Evolutionary conservation across 768 basidiomycete species (phyloP), one percentile per base, ranked within the genome.

Genomic region (Rhodocollybia butyracea): DNA sequence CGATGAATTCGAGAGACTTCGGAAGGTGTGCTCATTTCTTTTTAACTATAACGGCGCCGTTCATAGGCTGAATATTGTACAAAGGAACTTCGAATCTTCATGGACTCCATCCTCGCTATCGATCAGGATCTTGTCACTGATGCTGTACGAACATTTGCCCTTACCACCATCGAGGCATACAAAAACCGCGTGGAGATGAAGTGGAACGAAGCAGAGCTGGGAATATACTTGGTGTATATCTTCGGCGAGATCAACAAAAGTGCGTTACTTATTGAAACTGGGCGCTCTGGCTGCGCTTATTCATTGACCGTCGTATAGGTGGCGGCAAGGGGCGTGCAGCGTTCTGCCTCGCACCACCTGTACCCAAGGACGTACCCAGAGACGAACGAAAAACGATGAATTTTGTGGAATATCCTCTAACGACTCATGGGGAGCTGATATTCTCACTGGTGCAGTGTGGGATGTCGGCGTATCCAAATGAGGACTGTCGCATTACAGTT

Each of bases 141-240:
- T 15, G 84, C 88, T 0, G 83, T 98, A 7, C 82, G 84, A 30
- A 78, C 80, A 5, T 79, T 93, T 27, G 85, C 92, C 10, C 68
- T 89, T 57, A 81, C 80, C 57, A 95, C 91, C 0, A 78, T 97
- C 30, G 81, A 86, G 5, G 78, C 84, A 1, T 89, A 87, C 62
- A 77, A 79, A 48, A 85, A 73, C 57, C 84, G 89, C 0, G 69
- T 80, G 0, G 66, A 76, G 17, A 69, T 97, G 32, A 81, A 89
- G 57, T 98, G 97, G 97, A 85, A 93, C 61, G 88, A 95, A 59
- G 92, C 90, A 2, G 97, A 99, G 69, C 79, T 98, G 19, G 94
- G 91, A 0, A 75, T 96, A n/a, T 94, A 94, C 68, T 78, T 98
- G 24, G 85, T 98, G 10, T 98, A 86, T 65, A 89, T 96, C 31